Percentiles rank a stretch among this genome's conserved stretches.
Evolutionary conservation across 2,329 filamentous ascomycete species (phyloP).

Genomic region (Diplodia corticola): DNA sequence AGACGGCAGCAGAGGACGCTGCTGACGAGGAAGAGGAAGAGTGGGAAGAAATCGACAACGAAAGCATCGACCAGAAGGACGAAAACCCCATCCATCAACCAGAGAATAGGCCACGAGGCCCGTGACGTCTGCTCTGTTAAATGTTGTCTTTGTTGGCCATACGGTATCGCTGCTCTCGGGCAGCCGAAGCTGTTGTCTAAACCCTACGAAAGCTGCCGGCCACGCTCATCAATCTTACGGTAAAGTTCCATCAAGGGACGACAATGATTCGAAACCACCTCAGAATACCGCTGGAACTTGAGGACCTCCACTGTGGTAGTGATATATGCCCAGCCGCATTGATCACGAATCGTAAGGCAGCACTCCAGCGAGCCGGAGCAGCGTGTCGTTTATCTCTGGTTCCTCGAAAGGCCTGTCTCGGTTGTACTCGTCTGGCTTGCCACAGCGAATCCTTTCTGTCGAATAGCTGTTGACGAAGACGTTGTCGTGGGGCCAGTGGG

Average conservation of each 20-base stretch:
- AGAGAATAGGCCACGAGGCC: not conserved
- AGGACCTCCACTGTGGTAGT: not conserved
- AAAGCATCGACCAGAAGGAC: not conserved
- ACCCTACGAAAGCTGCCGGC: not conserved
- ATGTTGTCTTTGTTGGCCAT: too few relatives aligned
- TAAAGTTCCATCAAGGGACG: not conserved
- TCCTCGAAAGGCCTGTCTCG: slow-evolving; percentile 1
- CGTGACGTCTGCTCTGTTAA: not conserved
- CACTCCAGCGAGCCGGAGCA: slow-evolving; percentile 7
- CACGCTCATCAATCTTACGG: not conserved
- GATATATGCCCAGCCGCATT: too few relatives aligned
- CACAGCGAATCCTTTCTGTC: not conserved
- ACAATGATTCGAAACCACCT: not conserved
- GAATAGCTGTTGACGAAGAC: not conserved
- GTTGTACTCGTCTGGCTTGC: not conserved
- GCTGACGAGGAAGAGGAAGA: slow-evolving; percentile 22
- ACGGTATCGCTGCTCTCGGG: too few relatives aligned
- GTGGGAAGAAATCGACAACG: slow-evolving; percentile 1
- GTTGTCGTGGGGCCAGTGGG: slow-evolving; percentile 20
- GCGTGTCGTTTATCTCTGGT: slow-evolving; percentile 2
- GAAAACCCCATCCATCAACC: not conserved
- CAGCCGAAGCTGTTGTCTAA: not conserved
- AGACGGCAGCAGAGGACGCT: slow-evolving; percentile 46
- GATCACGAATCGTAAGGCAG: not conserved
- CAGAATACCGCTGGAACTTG: not conserved